Evolutionary conservation across 2,329 filamentous ascomycete species (phyloP).

Genomic region (Gliomastix tumulicola): DNA sequence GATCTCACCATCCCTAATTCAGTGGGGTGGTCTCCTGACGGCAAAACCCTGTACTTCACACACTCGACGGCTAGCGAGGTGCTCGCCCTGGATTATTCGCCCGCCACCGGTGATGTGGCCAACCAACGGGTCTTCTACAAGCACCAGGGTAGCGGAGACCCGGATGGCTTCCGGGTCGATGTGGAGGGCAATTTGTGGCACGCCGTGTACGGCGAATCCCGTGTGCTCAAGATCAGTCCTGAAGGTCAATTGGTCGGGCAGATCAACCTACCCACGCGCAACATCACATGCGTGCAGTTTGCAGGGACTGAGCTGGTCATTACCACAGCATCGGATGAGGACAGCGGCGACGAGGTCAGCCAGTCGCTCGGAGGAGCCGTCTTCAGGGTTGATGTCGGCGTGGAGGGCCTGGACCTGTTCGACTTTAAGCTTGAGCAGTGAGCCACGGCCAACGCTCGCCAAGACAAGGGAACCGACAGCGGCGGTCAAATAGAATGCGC

Average conservation of each 20-base stretch:
- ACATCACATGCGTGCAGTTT: slow-evolving; percentile 77
- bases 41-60: slow-evolving; percentile 55
- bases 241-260: slow-evolving; percentile 66
- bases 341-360: slow-evolving; percentile 52
- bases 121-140: slow-evolving; percentile 69
- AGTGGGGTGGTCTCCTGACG: slow-evolving; percentile 8
- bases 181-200: slow-evolving; percentile 83
- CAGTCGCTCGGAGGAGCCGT: slow-evolving; percentile 61
- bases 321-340: slow-evolving; percentile 66
- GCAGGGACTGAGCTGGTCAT: slow-evolving; percentile 70
- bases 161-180: slow-evolving; percentile 83
- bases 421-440: slow-evolving; percentile 52
- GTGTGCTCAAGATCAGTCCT: slow-evolving; percentile 68
- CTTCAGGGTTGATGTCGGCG: slow-evolving; percentile 72
- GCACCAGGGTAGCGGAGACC: slow-evolving; percentile 58
- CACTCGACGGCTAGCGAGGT: slow-evolving; percentile 68
- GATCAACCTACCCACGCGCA: slow-evolving; percentile 68
- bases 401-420: slow-evolving; percentile 55
- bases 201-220: slow-evolving; percentile 71
- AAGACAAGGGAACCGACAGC: no score
- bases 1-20: slow-evolving; percentile 61
- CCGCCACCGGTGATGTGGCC: slow-evolving; percentile 54
- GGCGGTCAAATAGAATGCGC: no score
- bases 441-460: no score
- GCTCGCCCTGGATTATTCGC: slow-evolving; percentile 67